phyloP scores from a whole-genome alignment of 2,329 filamentous ascomycete genomes.

The Arthrobotrys iridis region DNA sequence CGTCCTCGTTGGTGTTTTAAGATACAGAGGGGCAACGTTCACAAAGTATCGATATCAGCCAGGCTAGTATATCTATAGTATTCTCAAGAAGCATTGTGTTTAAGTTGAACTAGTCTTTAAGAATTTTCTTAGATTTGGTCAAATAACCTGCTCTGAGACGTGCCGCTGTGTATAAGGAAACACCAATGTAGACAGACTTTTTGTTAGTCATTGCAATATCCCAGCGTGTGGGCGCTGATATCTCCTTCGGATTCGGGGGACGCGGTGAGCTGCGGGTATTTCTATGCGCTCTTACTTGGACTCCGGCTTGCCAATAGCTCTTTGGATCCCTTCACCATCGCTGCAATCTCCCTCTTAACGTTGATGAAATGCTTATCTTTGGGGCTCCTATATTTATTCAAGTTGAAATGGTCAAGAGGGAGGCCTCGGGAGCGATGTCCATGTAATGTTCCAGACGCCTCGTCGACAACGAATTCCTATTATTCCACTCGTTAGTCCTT shows the following conservation, averaged over 20 bases:
- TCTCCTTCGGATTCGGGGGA: not conserved
- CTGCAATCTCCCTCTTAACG: constrained; percentile 58
- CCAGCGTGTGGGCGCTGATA: not conserved
- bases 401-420: constrained; percentile 59
- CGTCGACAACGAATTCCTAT: constrained; percentile 59
- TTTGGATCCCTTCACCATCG: constrained; percentile 4
- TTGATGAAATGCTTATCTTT: constrained; percentile 58
- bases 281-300: not conserved
- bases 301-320: not conserved
- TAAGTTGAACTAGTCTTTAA: no score
- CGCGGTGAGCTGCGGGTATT: not conserved
- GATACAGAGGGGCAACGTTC: not conserved
- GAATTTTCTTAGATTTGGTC: no score
- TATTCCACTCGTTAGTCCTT: not conserved
- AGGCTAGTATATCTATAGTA: no score
- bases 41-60: not conserved
- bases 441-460: constrained; percentile 58
- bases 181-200: not conserved
- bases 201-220: not conserved
- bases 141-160: not conserved
- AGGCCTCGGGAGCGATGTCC: constrained; percentile 57
- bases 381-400: constrained; percentile 59
- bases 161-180: not conserved
- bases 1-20: not conserved
- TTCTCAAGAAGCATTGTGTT: no score